Conservation (phyloP, 306 rosid species). For the Castanospermum australe region DNA sequence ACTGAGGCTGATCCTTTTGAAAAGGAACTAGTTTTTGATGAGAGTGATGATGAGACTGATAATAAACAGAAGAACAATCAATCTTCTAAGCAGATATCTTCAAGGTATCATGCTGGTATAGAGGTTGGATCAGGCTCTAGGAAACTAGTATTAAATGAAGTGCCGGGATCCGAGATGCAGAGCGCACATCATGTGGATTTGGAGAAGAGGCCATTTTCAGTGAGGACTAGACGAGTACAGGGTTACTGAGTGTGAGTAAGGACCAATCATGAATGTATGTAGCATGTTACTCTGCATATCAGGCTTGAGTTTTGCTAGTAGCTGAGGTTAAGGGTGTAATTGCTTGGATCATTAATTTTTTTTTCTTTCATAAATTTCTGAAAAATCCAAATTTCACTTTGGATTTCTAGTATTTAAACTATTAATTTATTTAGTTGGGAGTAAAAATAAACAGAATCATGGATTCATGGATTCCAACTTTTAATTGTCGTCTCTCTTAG, state of each 20-base stretch:
- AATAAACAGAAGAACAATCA: constrained; percentile 21
- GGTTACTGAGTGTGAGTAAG: constrained; percentile 36
- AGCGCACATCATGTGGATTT: constrained; percentile 36
- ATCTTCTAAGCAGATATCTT: constrained; percentile 29
- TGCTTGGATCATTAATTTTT: constrained; percentile 15
- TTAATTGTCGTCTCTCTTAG: neutral
- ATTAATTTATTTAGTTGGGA: constrained; percentile 8
- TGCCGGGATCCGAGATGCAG: constrained; percentile 38
- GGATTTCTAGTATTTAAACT: neutral
- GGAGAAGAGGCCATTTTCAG: constrained; percentile 59
- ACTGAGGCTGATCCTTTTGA: constrained; percentile 27
- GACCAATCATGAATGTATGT: neutral
- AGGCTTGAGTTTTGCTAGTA: constrained; percentile 12
- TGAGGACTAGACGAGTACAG: constrained; percentile 39
- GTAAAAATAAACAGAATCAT: neutral
- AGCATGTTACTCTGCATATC: constrained; percentile 12
- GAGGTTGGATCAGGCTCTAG: constrained; percentile 28
- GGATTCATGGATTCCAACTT: neutral
- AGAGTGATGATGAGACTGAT: constrained; percentile 48
- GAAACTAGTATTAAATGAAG: constrained; percentile 3
- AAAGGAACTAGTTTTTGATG: constrained; percentile 46
- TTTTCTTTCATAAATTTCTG: too few relatives aligned
- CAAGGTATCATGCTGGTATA: constrained; percentile 34
- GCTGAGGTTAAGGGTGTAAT: constrained; percentile 4
- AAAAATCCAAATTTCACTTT: constrained; percentile 3